phyloP scores from a whole-genome alignment of 2,329 filamentous ascomycete genomes.

The Fusarium xyrophilum region DNA sequence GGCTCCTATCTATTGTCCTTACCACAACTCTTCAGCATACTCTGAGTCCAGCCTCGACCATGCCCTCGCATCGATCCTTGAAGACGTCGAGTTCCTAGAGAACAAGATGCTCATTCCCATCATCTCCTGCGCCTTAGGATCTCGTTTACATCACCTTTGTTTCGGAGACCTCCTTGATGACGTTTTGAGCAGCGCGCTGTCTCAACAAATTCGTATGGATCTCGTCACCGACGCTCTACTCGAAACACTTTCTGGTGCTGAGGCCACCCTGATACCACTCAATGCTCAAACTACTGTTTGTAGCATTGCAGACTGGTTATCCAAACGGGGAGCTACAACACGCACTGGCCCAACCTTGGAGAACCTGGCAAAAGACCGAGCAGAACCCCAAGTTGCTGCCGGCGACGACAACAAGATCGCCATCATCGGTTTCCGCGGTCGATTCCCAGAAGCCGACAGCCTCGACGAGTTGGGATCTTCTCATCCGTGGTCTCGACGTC shows the following conservation, averaged over 20 bases:
- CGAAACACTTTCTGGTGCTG: background rate
- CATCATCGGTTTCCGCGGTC: constrained; percentile 70
- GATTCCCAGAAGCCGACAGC: constrained; percentile 54
- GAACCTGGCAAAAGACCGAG: fast-evolving
- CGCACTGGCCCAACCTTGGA: background rate
- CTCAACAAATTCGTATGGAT: background rate
- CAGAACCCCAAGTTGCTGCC: background rate
- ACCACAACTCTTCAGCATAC: background rate
- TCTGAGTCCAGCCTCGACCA: background rate
- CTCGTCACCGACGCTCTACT: background rate
- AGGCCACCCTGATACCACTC: background rate
- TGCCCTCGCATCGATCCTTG: background rate
- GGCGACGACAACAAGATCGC: constrained; percentile 66
- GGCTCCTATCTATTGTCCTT: background rate
- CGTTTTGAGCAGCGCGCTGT: background rate
- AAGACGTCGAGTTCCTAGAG: background rate
- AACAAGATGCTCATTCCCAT: background rate
- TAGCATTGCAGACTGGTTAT: background rate
- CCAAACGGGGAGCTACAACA: background rate
- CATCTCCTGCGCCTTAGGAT: background rate
- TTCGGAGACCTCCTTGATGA: background rate
- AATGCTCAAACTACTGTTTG: background rate
- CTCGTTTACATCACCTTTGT: background rate
- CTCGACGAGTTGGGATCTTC: constrained; percentile 66
- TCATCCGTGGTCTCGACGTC: constrained; percentile 71